Percentiles rank a stretch among this genome's conserved stretches.
Evolutionary conservation across 2,329 filamentous ascomycete species (phyloP).

Genomic region (Aspergillus eucalypticola): DNA sequence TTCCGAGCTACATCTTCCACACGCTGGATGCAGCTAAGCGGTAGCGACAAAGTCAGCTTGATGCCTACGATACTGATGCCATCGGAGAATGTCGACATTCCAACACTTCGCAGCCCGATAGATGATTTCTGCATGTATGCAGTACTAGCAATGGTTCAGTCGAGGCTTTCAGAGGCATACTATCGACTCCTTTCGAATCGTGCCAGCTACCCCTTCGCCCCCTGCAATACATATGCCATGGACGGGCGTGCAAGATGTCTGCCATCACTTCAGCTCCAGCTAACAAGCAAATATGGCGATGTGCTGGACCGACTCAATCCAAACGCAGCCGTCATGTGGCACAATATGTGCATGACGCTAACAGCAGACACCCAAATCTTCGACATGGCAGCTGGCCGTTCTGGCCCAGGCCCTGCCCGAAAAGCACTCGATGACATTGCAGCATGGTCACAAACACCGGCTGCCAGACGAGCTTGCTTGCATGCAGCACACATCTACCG

Average conservation of each 20-base stretch:
- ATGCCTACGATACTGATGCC: constrained; percentile 37
- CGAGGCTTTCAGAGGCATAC: constrained; percentile 46
- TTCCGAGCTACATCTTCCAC: constrained; percentile 44
- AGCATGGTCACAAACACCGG: constrained; percentile 53
- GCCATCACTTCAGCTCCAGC: constrained; percentile 35
- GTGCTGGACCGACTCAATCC: constrained; percentile 48
- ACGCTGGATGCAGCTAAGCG: constrained; percentile 41
- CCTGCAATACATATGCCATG: constrained; percentile 49
- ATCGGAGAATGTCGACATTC: constrained; percentile 38
- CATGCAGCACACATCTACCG: constrained; percentile 57
- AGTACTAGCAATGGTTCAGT: constrained; percentile 42
- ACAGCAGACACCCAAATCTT: constrained; percentile 56
- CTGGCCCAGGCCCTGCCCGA: constrained; percentile 49
- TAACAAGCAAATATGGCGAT: constrained; percentile 41
- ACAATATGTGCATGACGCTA: constrained; percentile 55
- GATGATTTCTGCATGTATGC: constrained; percentile 41
- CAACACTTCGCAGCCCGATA: constrained; percentile 32
- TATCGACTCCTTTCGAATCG: constrained; percentile 45
- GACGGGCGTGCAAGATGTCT: constrained; percentile 48
- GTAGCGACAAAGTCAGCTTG: constrained; percentile 35
- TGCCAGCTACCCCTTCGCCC: constrained; percentile 43
- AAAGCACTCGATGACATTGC: constrained; percentile 54
- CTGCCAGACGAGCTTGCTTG: constrained; percentile 52
- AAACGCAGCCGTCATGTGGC: constrained; percentile 55
- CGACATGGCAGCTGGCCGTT: constrained; percentile 54